Evolutionary conservation across 2,329 filamentous ascomycete genomes (phyloP), one percentile per base, ranked within the genome.

Genomic region (Aspergillus sp.): DNA sequence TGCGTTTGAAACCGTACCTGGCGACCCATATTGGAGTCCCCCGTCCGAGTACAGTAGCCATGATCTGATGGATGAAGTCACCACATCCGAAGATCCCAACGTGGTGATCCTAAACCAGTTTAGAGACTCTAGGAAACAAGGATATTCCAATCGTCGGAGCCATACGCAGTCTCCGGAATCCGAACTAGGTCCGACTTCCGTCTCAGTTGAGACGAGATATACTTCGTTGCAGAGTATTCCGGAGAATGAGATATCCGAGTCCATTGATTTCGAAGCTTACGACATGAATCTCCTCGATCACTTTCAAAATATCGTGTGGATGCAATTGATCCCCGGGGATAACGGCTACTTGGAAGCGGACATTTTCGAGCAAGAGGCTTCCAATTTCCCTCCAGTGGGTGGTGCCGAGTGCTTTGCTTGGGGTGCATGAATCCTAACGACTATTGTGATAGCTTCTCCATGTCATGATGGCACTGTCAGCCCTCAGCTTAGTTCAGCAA

Each of bases 401-500:
- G 36, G 34, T 52, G 6, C 45, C 41, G 17, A 41, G 15, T 53
- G 51, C 13, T 30, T 30, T 49, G 17, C 43, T 47, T 48, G 56
- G 45, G 43, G 24, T 58, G 47, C 20, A 44, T 56, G 38, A 48
- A 48, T 60, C 26, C 50, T 56, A 48, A 53, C 61, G 48, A 53
- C 44, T 54, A 48, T 48, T 7, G n/a, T 20, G 49, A 43, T 51
- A 83, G 81, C 76, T 85, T 53, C 79, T 81, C 48, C 80, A 85
- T 65, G 82, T 83, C 7, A 83, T 85, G 61, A 83, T 83, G 74
- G 82, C 83, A 4, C 69, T 85, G n/a, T 81, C 81, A 22, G 81
- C 81, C 17, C 74, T 84, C 43, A 82, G 80, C 63, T 72, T 83
- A 43, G 76, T 78, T 20, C 76, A 78, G 52, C 77, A 74, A 61